Evolutionary conservation across 768 basidiomycete genomes (phyloP).

Genomic region (Macrolepiota albuminosa): DNA sequence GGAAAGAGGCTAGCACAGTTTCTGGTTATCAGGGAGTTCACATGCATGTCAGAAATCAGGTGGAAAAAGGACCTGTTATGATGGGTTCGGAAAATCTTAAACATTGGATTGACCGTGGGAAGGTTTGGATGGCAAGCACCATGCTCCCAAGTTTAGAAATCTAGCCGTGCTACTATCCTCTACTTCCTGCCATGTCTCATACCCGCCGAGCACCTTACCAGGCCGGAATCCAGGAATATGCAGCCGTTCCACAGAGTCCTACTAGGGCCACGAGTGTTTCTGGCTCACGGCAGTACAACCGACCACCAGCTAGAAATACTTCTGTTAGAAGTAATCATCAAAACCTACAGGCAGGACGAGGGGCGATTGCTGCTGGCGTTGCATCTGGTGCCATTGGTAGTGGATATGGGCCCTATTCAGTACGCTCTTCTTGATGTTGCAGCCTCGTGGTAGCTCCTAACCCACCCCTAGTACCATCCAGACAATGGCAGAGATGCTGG

Average conservation of each 20-base stretch:
- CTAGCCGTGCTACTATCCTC: constrained; percentile 14
- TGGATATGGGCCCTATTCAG: constrained; percentile 86
- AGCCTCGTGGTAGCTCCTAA: constrained; percentile 7
- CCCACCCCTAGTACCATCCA: constrained; percentile 51
- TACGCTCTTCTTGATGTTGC: constrained; percentile 29
- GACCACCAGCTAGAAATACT: constrained; percentile 19
- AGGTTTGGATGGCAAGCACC: background rate
- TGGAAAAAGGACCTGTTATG: background rate
- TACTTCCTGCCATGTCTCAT: constrained; percentile 30
- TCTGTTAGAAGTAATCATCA: constrained; percentile 25
- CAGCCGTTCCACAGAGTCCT: constrained; percentile 63
- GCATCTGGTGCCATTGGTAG: constrained; percentile 75
- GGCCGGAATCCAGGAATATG: constrained; percentile 49
- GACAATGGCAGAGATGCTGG: constrained; percentile 36
- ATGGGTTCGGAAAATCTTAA: background rate
- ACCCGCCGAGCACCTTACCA: constrained; percentile 35
- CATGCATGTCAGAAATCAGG: background rate
- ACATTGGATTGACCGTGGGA: constrained; percentile 11
- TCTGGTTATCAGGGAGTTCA: background rate
- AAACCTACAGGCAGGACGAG: constrained; percentile 33
- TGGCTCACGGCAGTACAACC: constrained; percentile 18
- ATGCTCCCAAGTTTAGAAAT: constrained; percentile 10
- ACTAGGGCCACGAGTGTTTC: constrained; percentile 25
- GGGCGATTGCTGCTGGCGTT: constrained; percentile 70
- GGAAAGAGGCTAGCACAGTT: background rate